These are phyloP conservation scores for Saccharomycopsis javanensis DNA, from an alignment of 805 yeast species.

Conservation along the genomic window DNA sequence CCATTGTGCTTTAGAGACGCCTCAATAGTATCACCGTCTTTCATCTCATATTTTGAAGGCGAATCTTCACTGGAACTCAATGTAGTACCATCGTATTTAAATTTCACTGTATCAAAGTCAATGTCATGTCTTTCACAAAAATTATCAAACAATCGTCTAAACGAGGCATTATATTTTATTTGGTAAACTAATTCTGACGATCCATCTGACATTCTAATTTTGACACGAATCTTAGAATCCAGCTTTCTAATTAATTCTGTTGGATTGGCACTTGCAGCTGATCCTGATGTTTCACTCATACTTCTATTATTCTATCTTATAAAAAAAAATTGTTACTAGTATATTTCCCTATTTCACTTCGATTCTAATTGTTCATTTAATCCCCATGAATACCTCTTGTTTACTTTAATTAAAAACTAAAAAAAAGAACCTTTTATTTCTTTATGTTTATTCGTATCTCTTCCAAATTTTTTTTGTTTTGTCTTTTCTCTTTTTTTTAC, in stretches of 20 bases:
- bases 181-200: slow-evolving; percentile 14
- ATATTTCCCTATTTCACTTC: no score
- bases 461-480: no score
- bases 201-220: slow-evolving; percentile 14
- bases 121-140: slow-evolving; percentile 15
- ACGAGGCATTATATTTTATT: slow-evolving; percentile 8
- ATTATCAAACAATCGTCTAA: slow-evolving; percentile 13
- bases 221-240: slow-evolving; percentile 10
- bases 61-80: slow-evolving; percentile 7
- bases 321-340: no score
- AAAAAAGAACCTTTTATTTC: no score
- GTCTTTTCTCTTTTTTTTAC: no score
- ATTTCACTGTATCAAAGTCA: slow-evolving; percentile 8
- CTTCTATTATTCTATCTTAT: background rate
- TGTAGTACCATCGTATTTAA: slow-evolving; percentile 9
- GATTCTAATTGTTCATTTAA: no score
- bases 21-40: slow-evolving; percentile 13
- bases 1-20: slow-evolving; percentile 10
- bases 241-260: background rate
- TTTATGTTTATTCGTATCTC: no score
- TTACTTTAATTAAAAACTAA: no score
- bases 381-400: no score
- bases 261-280: background rate
- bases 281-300: slow-evolving; percentile 5
- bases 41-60: slow-evolving; percentile 12